These are phyloP conservation scores for Leccinum obscurum DNA, from an alignment of 768 basidiomycete genomes.

Conservation along the genomic window DNA sequence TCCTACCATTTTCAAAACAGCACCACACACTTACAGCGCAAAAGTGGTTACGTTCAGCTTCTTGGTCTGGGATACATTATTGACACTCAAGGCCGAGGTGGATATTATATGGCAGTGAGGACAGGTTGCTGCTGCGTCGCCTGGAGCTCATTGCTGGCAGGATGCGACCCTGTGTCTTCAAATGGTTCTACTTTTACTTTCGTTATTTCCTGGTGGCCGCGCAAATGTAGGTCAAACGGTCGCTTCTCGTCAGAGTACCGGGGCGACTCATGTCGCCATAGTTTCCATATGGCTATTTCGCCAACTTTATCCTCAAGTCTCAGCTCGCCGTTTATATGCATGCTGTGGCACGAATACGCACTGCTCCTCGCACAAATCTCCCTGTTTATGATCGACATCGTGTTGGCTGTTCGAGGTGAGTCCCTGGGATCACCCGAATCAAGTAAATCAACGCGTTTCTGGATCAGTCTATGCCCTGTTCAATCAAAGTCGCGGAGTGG, in stretches of 20 bases:
- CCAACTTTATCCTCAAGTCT: conserved; percentile 12
- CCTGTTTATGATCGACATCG: conserved; percentile 18
- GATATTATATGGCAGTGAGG: conserved; percentile 34
- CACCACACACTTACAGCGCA: background rate
- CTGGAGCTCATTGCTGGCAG: conserved; percentile 1
- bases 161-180: conserved; percentile 11
- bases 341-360: conserved; percentile 9
- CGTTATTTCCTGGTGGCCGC: conserved; percentile 14
- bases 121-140: no score
- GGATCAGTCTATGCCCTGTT: conserved; percentile 31
- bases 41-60: conserved; percentile 29
- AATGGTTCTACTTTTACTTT: conserved; percentile 22
- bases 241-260: background rate
- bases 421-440: background rate
- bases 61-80: conserved; percentile 30
- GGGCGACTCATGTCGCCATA: background rate
- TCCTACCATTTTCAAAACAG: background rate
- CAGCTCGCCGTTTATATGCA: conserved; percentile 7
- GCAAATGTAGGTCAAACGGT: conserved; percentile 11
- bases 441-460: background rate
- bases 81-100: conserved; percentile 27
- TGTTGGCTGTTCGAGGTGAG: conserved; percentile 29
- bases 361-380: conserved; percentile 9
- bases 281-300: conserved; percentile 9
- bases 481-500: conserved; percentile 35